phyloP scores from a whole-genome alignment of 345 rosid species.

The Citrus trifoliata region DNA sequence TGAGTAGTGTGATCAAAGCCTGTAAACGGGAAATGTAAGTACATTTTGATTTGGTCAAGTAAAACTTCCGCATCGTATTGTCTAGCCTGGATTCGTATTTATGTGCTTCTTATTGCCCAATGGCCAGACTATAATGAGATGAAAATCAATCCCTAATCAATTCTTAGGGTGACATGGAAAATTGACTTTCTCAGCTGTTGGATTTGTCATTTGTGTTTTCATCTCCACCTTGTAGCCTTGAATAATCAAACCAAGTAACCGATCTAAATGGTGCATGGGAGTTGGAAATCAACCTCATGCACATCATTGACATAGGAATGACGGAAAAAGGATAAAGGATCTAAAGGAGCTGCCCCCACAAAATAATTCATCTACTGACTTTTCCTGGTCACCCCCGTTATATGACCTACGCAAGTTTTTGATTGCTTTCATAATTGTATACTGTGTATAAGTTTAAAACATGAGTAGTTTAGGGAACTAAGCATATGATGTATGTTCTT shows the following conservation, averaged over 20 bases:
- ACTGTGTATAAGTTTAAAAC: neutral
- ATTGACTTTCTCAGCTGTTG: neutral
- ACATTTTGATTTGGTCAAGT: neutral
- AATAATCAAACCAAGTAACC: neutral
- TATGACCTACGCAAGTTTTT: neutral
- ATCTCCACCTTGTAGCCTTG: neutral
- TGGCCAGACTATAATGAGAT: neutral
- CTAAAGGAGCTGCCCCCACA: neutral
- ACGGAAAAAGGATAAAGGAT: neutral
- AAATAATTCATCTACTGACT: neutral
- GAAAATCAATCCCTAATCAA: neutral
- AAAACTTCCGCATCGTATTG: neutral
- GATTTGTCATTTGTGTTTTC: neutral
- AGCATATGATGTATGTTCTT: neutral
- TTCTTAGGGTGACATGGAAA: neutral
- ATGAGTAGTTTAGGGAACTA: neutral
- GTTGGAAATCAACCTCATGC: neutral
- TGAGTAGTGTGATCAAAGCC: neutral
- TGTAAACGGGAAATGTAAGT: neutral
- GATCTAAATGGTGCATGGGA: neutral
- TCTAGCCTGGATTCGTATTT: neutral
- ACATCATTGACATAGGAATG: neutral
- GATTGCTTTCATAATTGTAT: neutral
- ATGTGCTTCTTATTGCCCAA: too few relatives aligned
- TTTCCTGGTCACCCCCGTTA: neutral